phyloP scores from a whole-genome alignment of 768 basidiomycete genomes.

The Calocera cornea region DNA sequence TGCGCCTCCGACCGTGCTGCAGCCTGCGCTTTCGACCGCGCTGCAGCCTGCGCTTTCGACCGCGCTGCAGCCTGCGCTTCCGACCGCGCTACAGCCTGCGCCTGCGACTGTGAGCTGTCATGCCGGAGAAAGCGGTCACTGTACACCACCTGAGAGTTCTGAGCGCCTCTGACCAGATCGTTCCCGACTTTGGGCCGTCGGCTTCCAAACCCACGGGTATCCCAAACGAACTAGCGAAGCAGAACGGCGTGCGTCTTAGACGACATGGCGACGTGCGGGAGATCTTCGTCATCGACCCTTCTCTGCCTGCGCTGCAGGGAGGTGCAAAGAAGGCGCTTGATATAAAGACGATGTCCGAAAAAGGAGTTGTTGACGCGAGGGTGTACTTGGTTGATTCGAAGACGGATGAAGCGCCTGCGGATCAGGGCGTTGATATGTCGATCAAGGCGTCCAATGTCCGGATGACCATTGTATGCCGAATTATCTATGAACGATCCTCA shows the following conservation, averaged over 20 bases:
- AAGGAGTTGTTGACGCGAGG: not conserved
- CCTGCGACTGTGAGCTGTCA: too few relatives aligned
- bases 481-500: not conserved
- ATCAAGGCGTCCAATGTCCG: not conserved
- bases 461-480: not conserved
- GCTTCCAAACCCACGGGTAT: not conserved
- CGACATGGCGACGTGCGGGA: not conserved
- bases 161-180: too few relatives aligned
- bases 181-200: too few relatives aligned
- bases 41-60: too few relatives aligned
- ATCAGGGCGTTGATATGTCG: not conserved
- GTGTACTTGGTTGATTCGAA: not conserved
- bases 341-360: not conserved
- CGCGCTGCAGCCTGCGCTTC: too few relatives aligned
- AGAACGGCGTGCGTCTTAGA: not conserved
- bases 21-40: too few relatives aligned
- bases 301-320: not conserved
- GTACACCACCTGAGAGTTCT: too few relatives aligned
- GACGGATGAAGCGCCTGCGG: not conserved
- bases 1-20: too few relatives aligned
- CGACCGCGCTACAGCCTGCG: too few relatives aligned
- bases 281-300: not conserved
- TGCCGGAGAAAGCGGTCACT: too few relatives aligned
- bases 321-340: not conserved
- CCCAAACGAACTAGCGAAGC: not conserved